Conservation (phyloP, 2,329 filamentous ascomycete genomes). For the Fusarium sambucinum region DNA sequence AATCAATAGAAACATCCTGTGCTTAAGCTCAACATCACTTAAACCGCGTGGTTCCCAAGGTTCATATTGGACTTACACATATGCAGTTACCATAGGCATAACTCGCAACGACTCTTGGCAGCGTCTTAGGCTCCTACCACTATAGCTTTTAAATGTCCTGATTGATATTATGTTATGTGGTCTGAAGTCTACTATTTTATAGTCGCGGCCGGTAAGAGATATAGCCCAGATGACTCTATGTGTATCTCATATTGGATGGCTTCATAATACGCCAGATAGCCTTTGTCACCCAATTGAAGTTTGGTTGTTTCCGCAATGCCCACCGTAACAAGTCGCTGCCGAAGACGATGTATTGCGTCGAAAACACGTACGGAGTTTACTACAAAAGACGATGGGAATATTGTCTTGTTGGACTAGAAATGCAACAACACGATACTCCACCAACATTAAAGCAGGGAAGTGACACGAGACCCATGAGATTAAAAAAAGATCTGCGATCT, state of each 20-base stretch:
- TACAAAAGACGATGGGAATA: neutral
- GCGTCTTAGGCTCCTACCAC: accelerated
- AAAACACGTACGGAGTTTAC: neutral
- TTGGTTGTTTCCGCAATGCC: neutral
- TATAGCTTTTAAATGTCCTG: neutral
- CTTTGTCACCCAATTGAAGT: neutral
- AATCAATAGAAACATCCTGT: too few relatives aligned
- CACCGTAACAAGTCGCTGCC: neutral
- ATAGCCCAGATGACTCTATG: neutral
- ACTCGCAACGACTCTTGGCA: neutral
- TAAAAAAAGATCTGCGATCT: constrained; percentile 34
- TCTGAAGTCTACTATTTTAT: too few relatives aligned
- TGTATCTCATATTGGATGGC: too few relatives aligned
- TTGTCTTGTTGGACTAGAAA: neutral
- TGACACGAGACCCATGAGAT: constrained; percentile 26
- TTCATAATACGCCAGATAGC: too few relatives aligned
- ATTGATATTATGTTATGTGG: too few relatives aligned
- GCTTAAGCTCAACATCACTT: neutral
- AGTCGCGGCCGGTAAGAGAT: neutral
- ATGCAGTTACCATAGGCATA: neutral
- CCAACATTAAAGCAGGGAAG: constrained; percentile 13
- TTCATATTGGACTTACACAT: neutral
- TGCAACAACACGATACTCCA: constrained; percentile 9
- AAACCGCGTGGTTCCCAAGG: neutral
- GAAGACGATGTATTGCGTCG: neutral